Evolutionary conservation across 2,329 filamentous ascomycete genomes (phyloP).

Genomic region (Metarhizium guizhouense): DNA sequence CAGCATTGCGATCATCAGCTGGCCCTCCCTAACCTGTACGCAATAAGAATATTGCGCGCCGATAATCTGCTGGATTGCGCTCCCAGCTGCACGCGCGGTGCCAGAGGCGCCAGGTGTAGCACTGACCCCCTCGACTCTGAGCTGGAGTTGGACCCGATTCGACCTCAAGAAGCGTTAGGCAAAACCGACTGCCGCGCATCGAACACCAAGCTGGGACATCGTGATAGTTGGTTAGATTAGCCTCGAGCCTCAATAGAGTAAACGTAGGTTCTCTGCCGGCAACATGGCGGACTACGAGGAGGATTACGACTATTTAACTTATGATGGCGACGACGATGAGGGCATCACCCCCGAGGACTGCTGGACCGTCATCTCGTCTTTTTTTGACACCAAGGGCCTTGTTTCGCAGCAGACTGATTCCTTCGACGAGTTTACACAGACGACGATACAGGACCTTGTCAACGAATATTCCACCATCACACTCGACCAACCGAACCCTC

Average conservation of each 20-base stretch:
- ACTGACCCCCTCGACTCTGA: constrained; percentile 18
- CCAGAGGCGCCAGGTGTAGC: constrained; percentile 22
- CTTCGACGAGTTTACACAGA: constrained; percentile 92
- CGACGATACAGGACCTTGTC: constrained; percentile 89
- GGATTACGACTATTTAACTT: constrained; percentile 58
- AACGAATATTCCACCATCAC: constrained; percentile 85
- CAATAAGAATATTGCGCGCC: constrained; percentile 1
- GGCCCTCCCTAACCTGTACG: background rate
- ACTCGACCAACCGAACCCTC: constrained; percentile 86
- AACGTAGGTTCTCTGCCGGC: constrained; percentile 4
- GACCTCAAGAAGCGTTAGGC: background rate
- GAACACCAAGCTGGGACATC: background rate
- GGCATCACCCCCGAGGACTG: constrained; percentile 93
- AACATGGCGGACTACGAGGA: constrained; percentile 49
- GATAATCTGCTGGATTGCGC: constrained; percentile 14
- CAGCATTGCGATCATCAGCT: constrained; percentile 1
- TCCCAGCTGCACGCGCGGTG: constrained; percentile 23
- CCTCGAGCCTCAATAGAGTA: background rate
- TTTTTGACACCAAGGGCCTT: constrained; percentile 92
- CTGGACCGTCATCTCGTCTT: constrained; percentile 95
- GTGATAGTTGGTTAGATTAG: background rate
- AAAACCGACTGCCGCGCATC: background rate
- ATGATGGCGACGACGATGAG: constrained; percentile 57
- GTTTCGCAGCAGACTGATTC: constrained; percentile 98
- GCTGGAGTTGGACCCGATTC: constrained; percentile 5